phyloP scores from a whole-genome alignment of 2,329 filamentous ascomycete genomes.

The Neofusicoccum parvum region DNA sequence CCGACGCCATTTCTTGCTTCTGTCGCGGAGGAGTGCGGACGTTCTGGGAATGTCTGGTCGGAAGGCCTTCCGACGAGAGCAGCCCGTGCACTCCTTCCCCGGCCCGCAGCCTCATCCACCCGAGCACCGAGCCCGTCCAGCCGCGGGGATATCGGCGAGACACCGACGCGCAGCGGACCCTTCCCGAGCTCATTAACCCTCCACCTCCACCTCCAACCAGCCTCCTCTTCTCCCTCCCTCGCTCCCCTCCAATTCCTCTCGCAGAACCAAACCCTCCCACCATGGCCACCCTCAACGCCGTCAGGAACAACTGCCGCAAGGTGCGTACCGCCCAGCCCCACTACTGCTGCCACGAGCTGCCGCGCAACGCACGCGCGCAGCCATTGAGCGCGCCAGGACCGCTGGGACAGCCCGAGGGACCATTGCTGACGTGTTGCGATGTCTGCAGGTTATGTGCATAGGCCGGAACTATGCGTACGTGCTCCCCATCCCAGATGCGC shows the following conservation, averaged over 20 bases:
- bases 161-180: not conserved
- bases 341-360: not conserved
- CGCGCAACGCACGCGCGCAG: not conserved
- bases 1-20: too few species aligned
- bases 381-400: not conserved
- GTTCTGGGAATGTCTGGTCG: not conserved
- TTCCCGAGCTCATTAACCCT: not conserved
- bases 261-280: not conserved
- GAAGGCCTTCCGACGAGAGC: not conserved
- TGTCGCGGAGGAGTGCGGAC: too few species aligned
- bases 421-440: not conserved
- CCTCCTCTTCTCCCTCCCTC: not conserved
- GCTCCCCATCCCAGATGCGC: not conserved
- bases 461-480: slow-evolving; percentile 92
- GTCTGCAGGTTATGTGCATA: slow-evolving; percentile 77
- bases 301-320: slow-evolving; percentile 52
- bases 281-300: slow-evolving; percentile 39
- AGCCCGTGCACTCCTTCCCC: not conserved
- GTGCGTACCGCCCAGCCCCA: slow-evolving; percentile 32
- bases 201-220: not conserved
- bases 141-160: not conserved
- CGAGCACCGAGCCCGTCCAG: slow-evolving; percentile 3
- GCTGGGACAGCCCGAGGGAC: not conserved
- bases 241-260: not conserved
- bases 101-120: not conserved